phyloP scores from a whole-genome alignment of 371 early-diverging fungal species.

The Mortierella polycephala region DNA sequence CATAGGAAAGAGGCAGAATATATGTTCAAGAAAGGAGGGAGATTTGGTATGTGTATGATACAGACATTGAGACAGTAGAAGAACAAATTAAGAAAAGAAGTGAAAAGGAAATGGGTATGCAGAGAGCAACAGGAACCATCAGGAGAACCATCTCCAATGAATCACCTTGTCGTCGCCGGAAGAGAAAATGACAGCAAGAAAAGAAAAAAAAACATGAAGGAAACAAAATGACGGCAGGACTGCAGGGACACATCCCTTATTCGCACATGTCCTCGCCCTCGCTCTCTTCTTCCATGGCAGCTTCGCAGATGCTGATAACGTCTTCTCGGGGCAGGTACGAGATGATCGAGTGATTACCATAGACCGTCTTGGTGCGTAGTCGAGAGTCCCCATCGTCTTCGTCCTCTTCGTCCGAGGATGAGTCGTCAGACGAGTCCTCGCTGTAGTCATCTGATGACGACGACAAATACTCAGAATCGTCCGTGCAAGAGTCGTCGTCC shows the following conservation, averaged over 20 bases:
- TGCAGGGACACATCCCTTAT: conserved; percentile 9
- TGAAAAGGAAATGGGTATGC: no score
- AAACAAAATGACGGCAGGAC: background rate
- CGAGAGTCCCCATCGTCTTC: conserved; percentile 9
- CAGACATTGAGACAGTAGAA: no score
- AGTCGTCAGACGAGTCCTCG: conserved; percentile 29
- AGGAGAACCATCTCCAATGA: background rate
- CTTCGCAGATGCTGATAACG: conserved; percentile 18
- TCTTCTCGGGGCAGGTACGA: conserved; percentile 33
- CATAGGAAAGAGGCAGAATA: no score
- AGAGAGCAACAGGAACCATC: no score
- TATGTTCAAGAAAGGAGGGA: no score
- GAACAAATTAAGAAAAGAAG: no score
- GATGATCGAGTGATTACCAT: conserved; percentile 26
- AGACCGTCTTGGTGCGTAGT: conserved; percentile 22
- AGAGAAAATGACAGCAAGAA: background rate
- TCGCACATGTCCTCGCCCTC: conserved; percentile 44
- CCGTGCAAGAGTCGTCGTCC: conserved; percentile 32
- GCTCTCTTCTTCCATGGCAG: conserved; percentile 30
- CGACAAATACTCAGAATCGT: conserved; percentile 29
- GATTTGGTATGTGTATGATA: no score
- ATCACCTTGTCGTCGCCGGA: background rate
- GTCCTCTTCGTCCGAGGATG: conserved; percentile 42
- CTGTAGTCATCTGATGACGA: conserved; percentile 38
- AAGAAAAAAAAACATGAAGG: background rate